Evolutionary conservation across 2,329 filamentous ascomycete genomes (phyloP).

Genomic region (Fusarium praegraminearum): DNA sequence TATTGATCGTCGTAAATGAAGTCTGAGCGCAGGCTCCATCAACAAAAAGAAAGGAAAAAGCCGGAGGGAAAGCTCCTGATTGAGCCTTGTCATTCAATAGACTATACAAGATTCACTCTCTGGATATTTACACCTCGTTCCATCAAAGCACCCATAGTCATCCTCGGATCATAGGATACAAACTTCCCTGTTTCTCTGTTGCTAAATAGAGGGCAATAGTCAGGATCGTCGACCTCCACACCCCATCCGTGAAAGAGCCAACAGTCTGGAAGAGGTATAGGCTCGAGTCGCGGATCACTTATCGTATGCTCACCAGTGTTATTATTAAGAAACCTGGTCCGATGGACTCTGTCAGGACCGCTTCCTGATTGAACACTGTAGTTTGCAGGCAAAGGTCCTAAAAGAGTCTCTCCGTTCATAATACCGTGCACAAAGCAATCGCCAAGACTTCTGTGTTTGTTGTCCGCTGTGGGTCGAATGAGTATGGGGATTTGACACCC

Average conservation of each 20-base stretch:
- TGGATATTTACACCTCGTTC: background rate
- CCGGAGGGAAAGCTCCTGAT: rapidly evolving
- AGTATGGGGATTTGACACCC: background rate
- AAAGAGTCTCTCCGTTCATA: background rate
- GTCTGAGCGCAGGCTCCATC: too few species aligned
- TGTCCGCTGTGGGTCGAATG: background rate
- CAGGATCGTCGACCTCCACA: background rate
- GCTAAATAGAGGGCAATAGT: background rate
- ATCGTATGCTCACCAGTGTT: background rate
- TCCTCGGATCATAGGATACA: background rate
- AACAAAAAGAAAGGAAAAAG: too few species aligned
- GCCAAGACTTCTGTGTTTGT: background rate
- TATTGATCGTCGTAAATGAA: too few species aligned
- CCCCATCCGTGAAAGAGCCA: background rate
- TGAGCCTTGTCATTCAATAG: too few species aligned
- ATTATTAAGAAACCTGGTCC: background rate
- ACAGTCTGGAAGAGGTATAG: background rate
- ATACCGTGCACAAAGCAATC: background rate
- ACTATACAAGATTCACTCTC: background rate
- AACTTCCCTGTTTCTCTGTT: background rate
- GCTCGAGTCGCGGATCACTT: background rate
- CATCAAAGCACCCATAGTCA: background rate
- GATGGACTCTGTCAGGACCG: background rate
- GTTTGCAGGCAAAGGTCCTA: background rate
- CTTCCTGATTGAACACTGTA: background rate